Conservation (phyloP, 306 rosid species). For the Lupinus albus region DNA sequence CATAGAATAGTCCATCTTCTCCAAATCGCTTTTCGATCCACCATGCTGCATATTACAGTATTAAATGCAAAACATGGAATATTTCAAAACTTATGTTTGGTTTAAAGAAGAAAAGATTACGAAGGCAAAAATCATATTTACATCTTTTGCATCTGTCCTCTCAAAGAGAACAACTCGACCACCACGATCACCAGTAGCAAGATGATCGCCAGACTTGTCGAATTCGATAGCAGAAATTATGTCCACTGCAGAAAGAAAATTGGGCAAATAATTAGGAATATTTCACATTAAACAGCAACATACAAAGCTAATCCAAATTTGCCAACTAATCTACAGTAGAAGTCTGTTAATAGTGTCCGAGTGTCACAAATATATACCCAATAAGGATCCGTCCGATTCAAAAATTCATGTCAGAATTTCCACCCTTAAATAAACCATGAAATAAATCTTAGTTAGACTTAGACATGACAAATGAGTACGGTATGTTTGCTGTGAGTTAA, state of each 20-base stretch:
- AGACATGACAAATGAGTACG: constrained; percentile 1
- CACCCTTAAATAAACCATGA: background rate
- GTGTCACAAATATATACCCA: constrained; percentile 19
- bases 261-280: constrained; percentile 34
- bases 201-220: constrained; percentile 93
- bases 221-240: constrained; percentile 98
- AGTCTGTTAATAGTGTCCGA: background rate
- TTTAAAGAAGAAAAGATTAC: background rate
- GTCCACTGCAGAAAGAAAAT: constrained; percentile 72
- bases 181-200: constrained; percentile 99
- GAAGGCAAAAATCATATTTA: constrained; percentile 45
- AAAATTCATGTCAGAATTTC: constrained; percentile 12
- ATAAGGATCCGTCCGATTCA: background rate
- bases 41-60: constrained; percentile 59
- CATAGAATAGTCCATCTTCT: constrained; percentile 75
- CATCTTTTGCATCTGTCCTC: constrained; percentile 93
- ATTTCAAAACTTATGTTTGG: constrained; percentile 28
- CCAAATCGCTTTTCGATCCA: constrained; percentile 83
- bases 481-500: constrained; percentile 25
- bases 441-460: constrained; percentile 27
- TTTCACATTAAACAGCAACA: constrained; percentile 33
- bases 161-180: constrained; percentile 99
- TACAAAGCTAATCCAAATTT: constrained; percentile 25
- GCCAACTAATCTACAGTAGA: background rate
- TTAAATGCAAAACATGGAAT: constrained; percentile 25